Conservation (phyloP, 495 filamentous ascomycete species). For the Thermothielavioides terrestris region DNA sequence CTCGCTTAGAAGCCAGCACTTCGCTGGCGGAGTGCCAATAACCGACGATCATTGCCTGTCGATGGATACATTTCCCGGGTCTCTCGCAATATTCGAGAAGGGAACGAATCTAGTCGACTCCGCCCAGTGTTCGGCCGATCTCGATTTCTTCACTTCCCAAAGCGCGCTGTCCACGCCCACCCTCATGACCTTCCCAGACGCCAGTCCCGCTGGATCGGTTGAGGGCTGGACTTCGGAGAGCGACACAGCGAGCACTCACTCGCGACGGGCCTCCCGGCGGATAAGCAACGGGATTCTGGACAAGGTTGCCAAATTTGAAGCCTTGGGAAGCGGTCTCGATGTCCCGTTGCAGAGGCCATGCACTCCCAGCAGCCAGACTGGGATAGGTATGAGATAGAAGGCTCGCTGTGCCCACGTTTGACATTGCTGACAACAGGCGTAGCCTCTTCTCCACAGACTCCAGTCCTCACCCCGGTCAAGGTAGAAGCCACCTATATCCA, state of each 20-base stretch:
- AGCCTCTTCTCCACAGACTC: constrained; percentile 44
- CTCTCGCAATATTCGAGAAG: constrained; percentile 40
- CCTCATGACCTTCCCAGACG: constrained; percentile 36
- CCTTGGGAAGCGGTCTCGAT: constrained; percentile 26
- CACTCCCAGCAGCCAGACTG: constrained; percentile 51
- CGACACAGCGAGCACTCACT: constrained; percentile 29
- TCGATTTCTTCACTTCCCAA: constrained; percentile 32
- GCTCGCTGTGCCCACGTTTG: not conserved
- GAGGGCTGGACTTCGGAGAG: constrained; percentile 40
- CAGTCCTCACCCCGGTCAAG: constrained; percentile 39
- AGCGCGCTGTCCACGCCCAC: constrained; percentile 39
- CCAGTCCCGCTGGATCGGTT: constrained; percentile 27
- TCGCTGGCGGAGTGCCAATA: constrained; percentile 30
- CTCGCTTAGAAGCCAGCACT: constrained; percentile 38
- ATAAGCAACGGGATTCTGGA: constrained; percentile 49
- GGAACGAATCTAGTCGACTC: too few species aligned
- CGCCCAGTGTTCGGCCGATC: constrained; percentile 28
- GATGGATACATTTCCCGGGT: constrained; percentile 34
- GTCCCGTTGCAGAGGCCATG: constrained; percentile 38
- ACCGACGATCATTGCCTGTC: constrained; percentile 25
- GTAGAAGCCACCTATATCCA: constrained; percentile 19
- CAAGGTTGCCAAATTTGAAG: constrained; percentile 44
- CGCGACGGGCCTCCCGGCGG: constrained; percentile 32
- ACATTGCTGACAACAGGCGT: constrained; percentile 1
- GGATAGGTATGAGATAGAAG: constrained; percentile 36